Conservation (phyloP, 2,329 filamentous ascomycete genomes). For the Endothia cerciana region DNA sequence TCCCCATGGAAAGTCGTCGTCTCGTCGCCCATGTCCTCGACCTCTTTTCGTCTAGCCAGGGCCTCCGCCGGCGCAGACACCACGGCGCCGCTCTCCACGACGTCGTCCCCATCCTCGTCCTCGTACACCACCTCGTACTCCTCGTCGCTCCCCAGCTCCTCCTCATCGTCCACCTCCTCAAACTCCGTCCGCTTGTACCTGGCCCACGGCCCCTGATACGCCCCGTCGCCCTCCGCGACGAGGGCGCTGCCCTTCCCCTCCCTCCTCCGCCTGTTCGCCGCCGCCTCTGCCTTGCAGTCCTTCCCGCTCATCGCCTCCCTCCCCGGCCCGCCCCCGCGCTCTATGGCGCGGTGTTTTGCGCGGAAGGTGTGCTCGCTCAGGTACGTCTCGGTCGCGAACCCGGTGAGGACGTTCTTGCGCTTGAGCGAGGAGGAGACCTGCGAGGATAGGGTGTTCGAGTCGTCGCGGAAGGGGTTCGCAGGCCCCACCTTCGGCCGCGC, state of each 20-base stretch:
- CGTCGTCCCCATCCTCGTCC: slow-evolving; percentile 69
- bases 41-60: slow-evolving; percentile 59
- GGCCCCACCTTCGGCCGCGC: slow-evolving; percentile 69
- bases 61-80: slow-evolving; percentile 59
- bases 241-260: slow-evolving; percentile 85
- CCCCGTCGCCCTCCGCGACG: slow-evolving; percentile 81
- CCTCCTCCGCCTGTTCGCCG: slow-evolving; percentile 70
- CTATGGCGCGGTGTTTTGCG: slow-evolving; percentile 81
- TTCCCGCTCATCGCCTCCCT: slow-evolving; percentile 58
- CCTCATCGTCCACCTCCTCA: slow-evolving; percentile 73
- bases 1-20: slow-evolving; percentile 86
- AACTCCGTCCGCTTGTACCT: slow-evolving; percentile 75
- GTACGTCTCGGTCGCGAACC: slow-evolving; percentile 83
- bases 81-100: slow-evolving; percentile 66
- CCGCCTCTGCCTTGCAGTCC: slow-evolving; percentile 72
- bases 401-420: slow-evolving; percentile 82
- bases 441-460: slow-evolving; percentile 47
- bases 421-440: slow-evolving; percentile 37
- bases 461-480: slow-evolving; percentile 74
- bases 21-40: slow-evolving; percentile 69
- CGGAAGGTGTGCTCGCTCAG: slow-evolving; percentile 92
- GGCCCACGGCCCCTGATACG: slow-evolving; percentile 96
- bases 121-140: slow-evolving; percentile 80
- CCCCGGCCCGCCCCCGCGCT: slow-evolving; percentile 64
- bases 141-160: slow-evolving; percentile 75